phyloP scores from a whole-genome alignment of 352 stramenopile genomes.

The Phytophthora cactorum region DNA sequence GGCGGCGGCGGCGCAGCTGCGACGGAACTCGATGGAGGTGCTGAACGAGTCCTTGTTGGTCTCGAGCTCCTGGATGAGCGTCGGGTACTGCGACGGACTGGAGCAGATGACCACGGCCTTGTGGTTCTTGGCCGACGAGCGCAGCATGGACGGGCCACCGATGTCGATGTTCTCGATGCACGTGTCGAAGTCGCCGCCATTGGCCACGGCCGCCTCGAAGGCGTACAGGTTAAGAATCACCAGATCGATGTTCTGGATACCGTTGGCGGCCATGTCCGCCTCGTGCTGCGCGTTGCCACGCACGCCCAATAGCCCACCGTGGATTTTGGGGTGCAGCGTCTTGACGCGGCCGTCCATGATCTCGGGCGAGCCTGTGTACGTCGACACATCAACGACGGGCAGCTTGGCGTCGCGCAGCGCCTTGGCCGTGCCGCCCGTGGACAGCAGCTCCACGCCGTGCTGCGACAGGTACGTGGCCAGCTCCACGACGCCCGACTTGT shows the following conservation, averaged over 20 bases:
- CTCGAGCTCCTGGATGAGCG: slow-evolving; percentile 94
- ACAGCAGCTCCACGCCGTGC: slow-evolving; percentile 97
- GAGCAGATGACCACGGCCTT: slow-evolving; percentile 98
- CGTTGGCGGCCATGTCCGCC: slow-evolving; percentile 95
- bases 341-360: slow-evolving; percentile 99
- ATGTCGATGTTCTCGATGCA: slow-evolving; percentile 99
- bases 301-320: slow-evolving; percentile 98
- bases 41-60: slow-evolving; percentile 85
- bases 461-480: slow-evolving; percentile 94
- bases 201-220: slow-evolving; percentile 97
- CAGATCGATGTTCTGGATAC: slow-evolving; percentile 98
- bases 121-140: slow-evolving; percentile 99
- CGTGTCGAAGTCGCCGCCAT: slow-evolving; percentile 94
- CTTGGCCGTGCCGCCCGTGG: slow-evolving; percentile 98
- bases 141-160: slow-evolving; percentile 98
- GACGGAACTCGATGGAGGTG: slow-evolving; percentile 91
- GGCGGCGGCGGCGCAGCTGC: slow-evolving; percentile 80
- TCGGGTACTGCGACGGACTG: slow-evolving; percentile 94
- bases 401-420: slow-evolving; percentile 95
- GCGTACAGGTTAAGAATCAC: slow-evolving; percentile 99
- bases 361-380: slow-evolving; percentile 98
- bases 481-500: slow-evolving; percentile 99
- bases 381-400: slow-evolving; percentile 96
- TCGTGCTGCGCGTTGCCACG: slow-evolving; percentile 97
- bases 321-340: slow-evolving; percentile 99